Evolutionary conservation across 495 filamentous ascomycete genomes (phyloP).

Genomic region (Aspergillus sclerotioniger): DNA sequence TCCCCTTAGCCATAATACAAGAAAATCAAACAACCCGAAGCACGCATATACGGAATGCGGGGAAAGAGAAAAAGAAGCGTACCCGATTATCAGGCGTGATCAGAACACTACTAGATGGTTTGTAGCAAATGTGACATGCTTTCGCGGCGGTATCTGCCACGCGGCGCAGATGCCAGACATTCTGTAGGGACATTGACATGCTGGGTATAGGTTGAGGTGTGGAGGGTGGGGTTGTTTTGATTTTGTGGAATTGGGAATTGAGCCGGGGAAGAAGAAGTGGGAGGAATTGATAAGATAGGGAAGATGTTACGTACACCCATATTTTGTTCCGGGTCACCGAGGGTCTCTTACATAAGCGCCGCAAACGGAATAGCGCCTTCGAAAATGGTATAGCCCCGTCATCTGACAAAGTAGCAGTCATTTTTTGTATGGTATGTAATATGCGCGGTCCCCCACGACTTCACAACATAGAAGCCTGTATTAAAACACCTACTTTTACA

Average conservation of each 20-base stretch:
- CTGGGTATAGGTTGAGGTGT: not conserved
- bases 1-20: not conserved
- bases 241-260: not conserved
- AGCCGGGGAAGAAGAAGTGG: not conserved
- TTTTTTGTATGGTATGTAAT: too few relatives aligned
- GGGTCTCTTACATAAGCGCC: too few relatives aligned
- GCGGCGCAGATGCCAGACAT: constrained; percentile 81
- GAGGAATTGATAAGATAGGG: not conserved
- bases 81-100: constrained; percentile 91
- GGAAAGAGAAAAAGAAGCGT: constrained; percentile 17
- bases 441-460: too few relatives aligned
- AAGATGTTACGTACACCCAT: too few relatives aligned
- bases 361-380: too few relatives aligned
- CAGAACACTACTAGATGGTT: constrained; percentile 80
- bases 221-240: not conserved
- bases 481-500: too few relatives aligned
- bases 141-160: constrained; percentile 82
- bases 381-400: too few relatives aligned
- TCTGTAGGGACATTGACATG: constrained; percentile 60
- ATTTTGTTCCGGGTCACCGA: too few relatives aligned
- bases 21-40: not conserved
- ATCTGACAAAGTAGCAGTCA: too few relatives aligned
- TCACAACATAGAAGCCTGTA: too few relatives aligned
- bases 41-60: not conserved
- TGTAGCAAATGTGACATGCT: constrained; percentile 88